phyloP scores from a whole-genome alignment of 2,329 filamentous ascomycete genomes.

The Spiromastix sp. region DNA sequence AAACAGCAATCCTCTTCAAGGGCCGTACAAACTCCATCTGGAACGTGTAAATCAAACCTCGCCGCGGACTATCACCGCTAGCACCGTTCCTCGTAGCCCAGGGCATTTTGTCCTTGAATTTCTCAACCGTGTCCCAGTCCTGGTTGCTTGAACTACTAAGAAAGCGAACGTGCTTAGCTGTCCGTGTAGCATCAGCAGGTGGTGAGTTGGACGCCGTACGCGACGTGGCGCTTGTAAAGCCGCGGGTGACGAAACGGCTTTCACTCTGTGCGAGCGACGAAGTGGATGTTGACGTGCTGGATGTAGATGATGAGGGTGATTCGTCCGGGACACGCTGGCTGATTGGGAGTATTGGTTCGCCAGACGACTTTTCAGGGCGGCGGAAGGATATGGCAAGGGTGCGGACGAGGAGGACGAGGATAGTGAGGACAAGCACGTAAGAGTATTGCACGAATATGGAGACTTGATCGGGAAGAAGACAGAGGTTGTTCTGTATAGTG shows the following conservation, averaged over 20 bases:
- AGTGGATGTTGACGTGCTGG: constrained; percentile 1
- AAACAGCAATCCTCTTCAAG: constrained; percentile 52
- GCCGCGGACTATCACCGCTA: constrained; percentile 14
- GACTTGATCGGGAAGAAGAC: constrained; percentile 80
- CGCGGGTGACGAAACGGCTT: constrained; percentile 8
- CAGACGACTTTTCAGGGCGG: constrained; percentile 17
- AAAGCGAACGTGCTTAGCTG: constrained; percentile 7
- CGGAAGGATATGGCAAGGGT: constrained; percentile 26
- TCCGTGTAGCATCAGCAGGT: constrained; percentile 3
- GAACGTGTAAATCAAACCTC: constrained; percentile 33
- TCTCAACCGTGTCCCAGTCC: constrained; percentile 17
- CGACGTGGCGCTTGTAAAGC: constrained; percentile 3
- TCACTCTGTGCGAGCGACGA: constrained; percentile 4
- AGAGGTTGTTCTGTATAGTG: constrained; percentile 82
- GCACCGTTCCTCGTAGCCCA: constrained; percentile 3
- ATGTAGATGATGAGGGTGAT: constrained; percentile 10
- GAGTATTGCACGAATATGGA: constrained; percentile 73
- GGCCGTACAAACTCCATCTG: constrained; percentile 52
- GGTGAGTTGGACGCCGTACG: constrained; percentile 6
- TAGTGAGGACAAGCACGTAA: constrained; percentile 46
- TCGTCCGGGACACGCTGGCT: constrained; percentile 20
- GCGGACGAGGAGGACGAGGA: constrained; percentile 37
- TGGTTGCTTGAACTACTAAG: constrained; percentile 23
- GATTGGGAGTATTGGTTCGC: constrained; percentile 15
- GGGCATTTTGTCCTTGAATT: constrained; percentile 20